Conservation (phyloP, 2,329 filamentous ascomycete genomes). For the Zasmidium angulare region DNA sequence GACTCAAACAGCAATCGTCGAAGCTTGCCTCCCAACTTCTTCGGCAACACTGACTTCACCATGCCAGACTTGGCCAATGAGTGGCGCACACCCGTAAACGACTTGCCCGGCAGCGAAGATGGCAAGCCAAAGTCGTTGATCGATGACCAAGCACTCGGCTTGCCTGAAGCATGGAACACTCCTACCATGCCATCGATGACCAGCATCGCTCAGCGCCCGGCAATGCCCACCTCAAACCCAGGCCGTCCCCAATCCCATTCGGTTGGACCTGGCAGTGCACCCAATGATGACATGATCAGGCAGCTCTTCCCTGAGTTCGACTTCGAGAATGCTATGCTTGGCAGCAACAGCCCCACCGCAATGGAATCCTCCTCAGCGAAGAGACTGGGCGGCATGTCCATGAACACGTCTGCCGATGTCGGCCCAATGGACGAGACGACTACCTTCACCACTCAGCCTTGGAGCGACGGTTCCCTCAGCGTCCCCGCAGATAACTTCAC, state of each 20-base stretch:
- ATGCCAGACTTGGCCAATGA: conserved; percentile 18
- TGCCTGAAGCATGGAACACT: conserved; percentile 24
- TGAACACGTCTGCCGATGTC: conserved; percentile 10
- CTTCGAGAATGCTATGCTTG: conserved; percentile 21
- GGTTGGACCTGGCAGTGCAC: conserved; percentile 28
- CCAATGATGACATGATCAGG: conserved; percentile 32
- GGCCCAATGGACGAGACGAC: conserved; percentile 22
- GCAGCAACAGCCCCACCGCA: conserved; percentile 9
- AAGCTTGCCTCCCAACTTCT: conserved; percentile 35
- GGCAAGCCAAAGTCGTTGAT: conserved; percentile 16
- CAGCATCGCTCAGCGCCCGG: conserved; percentile 16
- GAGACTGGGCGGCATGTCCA: conserved; percentile 8
- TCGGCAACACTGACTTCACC: conserved; percentile 27
- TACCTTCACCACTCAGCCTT: conserved; percentile 31
- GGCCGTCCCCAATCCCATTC: conserved; percentile 30
- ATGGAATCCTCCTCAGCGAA: conserved; percentile 9
- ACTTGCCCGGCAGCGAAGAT: conserved; percentile 9
- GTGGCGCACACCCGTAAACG: conserved; percentile 21
- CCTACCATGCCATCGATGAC: conserved; percentile 19
- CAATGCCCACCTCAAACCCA: conserved; percentile 10
- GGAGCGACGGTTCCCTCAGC: conserved; percentile 35
- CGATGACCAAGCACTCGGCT: conserved; percentile 11
- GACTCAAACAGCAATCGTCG: conserved; percentile 28
- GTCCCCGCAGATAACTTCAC: conserved; percentile 32
- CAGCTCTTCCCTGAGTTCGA: conserved; percentile 36